Conservation (phyloP, 306 rosid genomes). For the Begonia peltatifolia region DNA sequence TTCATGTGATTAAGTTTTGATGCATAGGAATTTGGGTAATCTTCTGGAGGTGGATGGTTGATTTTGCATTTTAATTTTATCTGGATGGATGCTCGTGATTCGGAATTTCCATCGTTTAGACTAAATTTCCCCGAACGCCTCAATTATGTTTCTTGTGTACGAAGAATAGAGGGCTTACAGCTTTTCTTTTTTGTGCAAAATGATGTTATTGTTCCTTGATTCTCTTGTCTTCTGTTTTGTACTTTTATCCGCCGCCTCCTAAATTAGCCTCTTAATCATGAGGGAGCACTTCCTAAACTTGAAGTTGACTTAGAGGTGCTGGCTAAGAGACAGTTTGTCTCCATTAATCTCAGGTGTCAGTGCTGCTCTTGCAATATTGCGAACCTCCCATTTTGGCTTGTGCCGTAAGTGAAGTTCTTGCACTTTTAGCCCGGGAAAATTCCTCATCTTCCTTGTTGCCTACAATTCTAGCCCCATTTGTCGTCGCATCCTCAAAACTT, state of each 20-base stretch:
- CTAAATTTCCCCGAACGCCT: too few species aligned
- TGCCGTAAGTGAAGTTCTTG: conserved; percentile 54
- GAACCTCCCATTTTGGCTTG: conserved; percentile 68
- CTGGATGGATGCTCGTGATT: too few species aligned
- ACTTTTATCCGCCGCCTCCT: neutral
- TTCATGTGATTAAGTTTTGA: too few species aligned
- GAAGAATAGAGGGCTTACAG: too few species aligned
- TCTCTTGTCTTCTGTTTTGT: too few species aligned
- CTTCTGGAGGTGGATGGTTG: neutral
- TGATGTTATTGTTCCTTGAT: too few species aligned
- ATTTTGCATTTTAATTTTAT: neutral
- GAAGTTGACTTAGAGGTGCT: neutral
- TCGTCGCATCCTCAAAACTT: conserved; percentile 41
- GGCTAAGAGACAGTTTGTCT: neutral
- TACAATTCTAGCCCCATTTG: conserved; percentile 43
- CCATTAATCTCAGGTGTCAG: conserved; percentile 37
- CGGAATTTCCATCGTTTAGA: too few species aligned
- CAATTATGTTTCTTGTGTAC: too few species aligned
- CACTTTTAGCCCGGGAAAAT: conserved; percentile 22
- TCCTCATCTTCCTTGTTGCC: conserved; percentile 32
- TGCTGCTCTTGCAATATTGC: conserved; percentile 44
- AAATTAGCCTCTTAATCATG: neutral
- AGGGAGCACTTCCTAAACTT: neutral
- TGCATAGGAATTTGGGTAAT: neutral
- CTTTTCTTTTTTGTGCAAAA: too few species aligned